Evolutionary conservation across 2,329 filamentous ascomycete species (phyloP).

Genomic region (Monosporascus sp.): DNA sequence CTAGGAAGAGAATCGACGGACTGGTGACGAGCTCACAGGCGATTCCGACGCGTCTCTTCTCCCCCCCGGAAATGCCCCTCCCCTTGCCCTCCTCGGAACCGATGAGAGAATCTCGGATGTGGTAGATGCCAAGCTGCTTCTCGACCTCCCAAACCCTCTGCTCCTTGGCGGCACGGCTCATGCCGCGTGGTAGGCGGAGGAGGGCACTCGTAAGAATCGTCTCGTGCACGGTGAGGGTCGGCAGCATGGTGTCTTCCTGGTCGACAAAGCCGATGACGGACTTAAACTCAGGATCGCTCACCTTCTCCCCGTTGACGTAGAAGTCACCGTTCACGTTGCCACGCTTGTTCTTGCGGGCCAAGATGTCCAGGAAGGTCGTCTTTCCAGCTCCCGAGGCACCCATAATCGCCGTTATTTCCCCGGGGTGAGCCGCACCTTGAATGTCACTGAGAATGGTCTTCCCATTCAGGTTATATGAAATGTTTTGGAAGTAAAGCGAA

Average conservation of each 20-base stretch:
- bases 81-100: slow-evolving; percentile 93
- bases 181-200: slow-evolving; percentile 84
- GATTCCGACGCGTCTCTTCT: slow-evolving; percentile 93
- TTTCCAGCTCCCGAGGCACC: slow-evolving; percentile 96
- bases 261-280: slow-evolving; percentile 95
- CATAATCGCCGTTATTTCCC: slow-evolving; percentile 97
- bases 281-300: slow-evolving; percentile 78
- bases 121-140: slow-evolving; percentile 88
- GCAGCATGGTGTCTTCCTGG: slow-evolving; percentile 94
- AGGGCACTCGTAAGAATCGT: slow-evolving; percentile 93
- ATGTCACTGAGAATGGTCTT: slow-evolving; percentile 79
- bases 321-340: slow-evolving; percentile 75
- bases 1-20: slow-evolving; percentile 92
- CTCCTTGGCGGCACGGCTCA: slow-evolving; percentile 83
- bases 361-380: slow-evolving; percentile 92
- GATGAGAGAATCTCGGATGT: slow-evolving; percentile 91
- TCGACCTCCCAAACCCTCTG: slow-evolving; percentile 90
- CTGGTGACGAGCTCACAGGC: slow-evolving; percentile 97
- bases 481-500: slow-evolving; percentile 79
- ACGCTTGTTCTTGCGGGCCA: slow-evolving; percentile 95
- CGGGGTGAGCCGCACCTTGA: slow-evolving; percentile 81
- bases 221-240: slow-evolving; percentile 94
- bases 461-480: slow-evolving; percentile 81
- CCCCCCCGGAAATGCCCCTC: slow-evolving; percentile 92
- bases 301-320: slow-evolving; percentile 88